A percentile compares a stretch with the other conserved stretches of the same genome.
phyloP scores from a whole-genome alignment of 176 grass and related monocot genomes.

The Poa annua region DNA sequence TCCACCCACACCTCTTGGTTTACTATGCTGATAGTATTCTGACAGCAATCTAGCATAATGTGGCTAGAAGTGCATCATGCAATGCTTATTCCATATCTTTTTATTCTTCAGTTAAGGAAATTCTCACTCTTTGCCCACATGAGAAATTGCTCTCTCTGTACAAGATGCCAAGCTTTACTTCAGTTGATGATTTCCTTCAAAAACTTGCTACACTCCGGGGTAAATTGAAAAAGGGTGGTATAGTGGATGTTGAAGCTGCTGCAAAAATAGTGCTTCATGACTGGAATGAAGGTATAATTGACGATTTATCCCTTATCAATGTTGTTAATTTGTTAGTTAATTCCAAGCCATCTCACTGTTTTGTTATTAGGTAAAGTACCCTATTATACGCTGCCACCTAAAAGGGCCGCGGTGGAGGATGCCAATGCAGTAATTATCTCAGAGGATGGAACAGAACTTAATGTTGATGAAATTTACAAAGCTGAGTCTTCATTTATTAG shows the following conservation, averaged over 20 bases:
- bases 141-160: conserved; percentile 85
- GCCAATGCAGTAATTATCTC: conserved; percentile 67
- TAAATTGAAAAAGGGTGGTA: conserved; percentile 93
- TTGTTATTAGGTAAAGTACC: conserved; percentile 85
- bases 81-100: conserved; percentile 26
- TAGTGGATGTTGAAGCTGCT: conserved; percentile 85
- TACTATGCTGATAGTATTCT: conserved; percentile 11
- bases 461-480: conserved; percentile 86
- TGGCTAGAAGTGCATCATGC: conserved; percentile 18
- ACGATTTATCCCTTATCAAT: background rate
- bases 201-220: conserved; percentile 80
- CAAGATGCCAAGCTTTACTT: conserved; percentile 75
- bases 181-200: conserved; percentile 92
- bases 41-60: background rate
- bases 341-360: background rate
- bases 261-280: conserved; percentile 96
- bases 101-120: conserved; percentile 81
- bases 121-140: conserved; percentile 70
- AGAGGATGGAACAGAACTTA: conserved; percentile 76
- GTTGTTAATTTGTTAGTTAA: conserved; percentile 15
- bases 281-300: conserved; percentile 82
- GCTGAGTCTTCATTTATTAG: conserved; percentile 77
- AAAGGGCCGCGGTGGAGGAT: conserved; percentile 52
- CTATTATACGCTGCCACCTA: conserved; percentile 85
- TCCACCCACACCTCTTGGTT: conserved; percentile 1